Evolutionary conservation across 2,329 filamentous ascomycete genomes (phyloP), one percentile per base, ranked within the genome.

Genomic region (Microdochium paspali): DNA sequence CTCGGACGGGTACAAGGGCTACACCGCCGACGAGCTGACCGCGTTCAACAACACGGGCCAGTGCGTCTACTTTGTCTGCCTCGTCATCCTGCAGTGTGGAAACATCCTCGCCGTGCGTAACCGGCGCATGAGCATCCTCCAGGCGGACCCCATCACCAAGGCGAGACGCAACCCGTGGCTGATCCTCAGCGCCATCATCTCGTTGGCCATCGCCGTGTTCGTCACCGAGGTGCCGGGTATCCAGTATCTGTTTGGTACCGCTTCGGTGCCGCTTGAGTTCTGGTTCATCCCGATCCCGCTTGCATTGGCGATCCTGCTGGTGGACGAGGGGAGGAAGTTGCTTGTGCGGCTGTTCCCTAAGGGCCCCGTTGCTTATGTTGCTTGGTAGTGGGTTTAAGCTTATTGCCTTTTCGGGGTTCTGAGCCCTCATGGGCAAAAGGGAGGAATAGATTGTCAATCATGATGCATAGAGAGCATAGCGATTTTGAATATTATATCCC

Each of bases 61-160:
- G 53, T 66, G 69, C 40, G 69, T 79, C 5, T 79, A 78, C 58
- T 79, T 79, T 47, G 70, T 78, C 10, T 73, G 70, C 0, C 62
- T 78, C 1, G 73, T 78, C 0, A 67, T 77, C 31, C 61, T 78
- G 31, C 74, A 78, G 49, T 75, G 72, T 68, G 73, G 73, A 2
- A 77, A 77, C 50, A 69, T 78, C 31, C 61, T 77, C 23, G 61
- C 66, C 0, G 68, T 77, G 5, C 69, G 75, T 44, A 78, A 73
- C 52, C 73, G 75, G 30, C 65, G 72, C 2, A 58, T 77, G 46
- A 74, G 70, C 39, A 70, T 78, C 31, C 53, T 78, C 24, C 72
- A 77, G 51, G 72, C 73, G 0, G 70, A 74, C 45, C 75, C 75
- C 0, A 58, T 77, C 3, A 65, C 65, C 21, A 63, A 67, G 50